Percentiles rank a stretch among this genome's conserved stretches.
These are phyloP conservation scores for Boletus rex-veris DNA, from an alignment of 768 basidiomycete species.

Conservation along the genomic window DNA sequence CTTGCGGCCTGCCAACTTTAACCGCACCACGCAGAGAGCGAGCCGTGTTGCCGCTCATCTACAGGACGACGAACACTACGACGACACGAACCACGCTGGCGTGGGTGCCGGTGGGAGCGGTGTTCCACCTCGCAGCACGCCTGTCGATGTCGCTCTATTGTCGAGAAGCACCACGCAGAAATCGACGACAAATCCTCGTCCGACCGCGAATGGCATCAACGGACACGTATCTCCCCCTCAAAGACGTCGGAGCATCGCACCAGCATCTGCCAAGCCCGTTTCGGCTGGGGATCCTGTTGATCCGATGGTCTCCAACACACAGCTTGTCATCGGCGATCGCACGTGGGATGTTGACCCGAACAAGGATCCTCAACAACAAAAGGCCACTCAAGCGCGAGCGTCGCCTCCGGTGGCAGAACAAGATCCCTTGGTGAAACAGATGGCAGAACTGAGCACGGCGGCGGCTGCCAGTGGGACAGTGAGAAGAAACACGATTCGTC, in stretches of 20 bases:
- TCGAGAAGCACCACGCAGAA: conserved; percentile 32
- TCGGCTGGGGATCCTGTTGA: conserved; percentile 55
- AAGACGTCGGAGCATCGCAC: conserved; percentile 26
- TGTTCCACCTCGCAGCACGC: conserved; percentile 32
- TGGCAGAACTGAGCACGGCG: conserved; percentile 48
- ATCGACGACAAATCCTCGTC: conserved; percentile 28
- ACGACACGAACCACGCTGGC: conserved; percentile 58
- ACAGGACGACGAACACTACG: conserved; percentile 44
- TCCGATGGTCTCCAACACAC: conserved; percentile 61
- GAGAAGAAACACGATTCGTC: conserved; percentile 25
- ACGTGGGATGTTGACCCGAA: conserved; percentile 65
- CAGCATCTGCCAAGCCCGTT: conserved; percentile 25
- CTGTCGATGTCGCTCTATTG: conserved; percentile 29
- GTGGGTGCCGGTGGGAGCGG: conserved; percentile 62
- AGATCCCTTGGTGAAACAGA: conserved; percentile 66
- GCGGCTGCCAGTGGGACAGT: conserved; percentile 17
- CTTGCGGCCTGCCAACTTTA: conserved; percentile 56
- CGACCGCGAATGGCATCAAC: conserved; percentile 31
- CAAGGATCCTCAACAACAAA: conserved; percentile 58
- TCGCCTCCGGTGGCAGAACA: conserved; percentile 38
- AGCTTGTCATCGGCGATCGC: conserved; percentile 58
- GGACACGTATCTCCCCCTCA: conserved; percentile 28
- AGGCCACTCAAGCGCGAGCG: conserved; percentile 6
- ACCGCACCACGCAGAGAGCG: conserved; percentile 37
- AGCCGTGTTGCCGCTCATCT: conserved; percentile 21